Evolutionary conservation across 768 basidiomycete genomes (phyloP), one percentile per base, ranked within the genome.

Genomic region (Suillus variegatus): DNA sequence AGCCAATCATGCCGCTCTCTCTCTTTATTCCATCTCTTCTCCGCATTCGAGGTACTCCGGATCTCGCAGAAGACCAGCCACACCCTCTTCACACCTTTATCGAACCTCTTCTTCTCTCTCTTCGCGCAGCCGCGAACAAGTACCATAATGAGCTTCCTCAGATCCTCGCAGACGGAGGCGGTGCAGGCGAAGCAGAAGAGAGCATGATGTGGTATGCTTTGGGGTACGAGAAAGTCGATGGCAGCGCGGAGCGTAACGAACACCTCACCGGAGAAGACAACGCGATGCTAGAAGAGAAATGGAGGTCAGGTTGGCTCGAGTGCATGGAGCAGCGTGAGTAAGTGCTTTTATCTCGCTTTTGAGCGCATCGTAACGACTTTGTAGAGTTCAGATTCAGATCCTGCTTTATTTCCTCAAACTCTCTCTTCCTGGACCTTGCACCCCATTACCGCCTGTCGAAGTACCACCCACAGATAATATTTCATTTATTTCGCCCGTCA

Each of bases 201-300:
- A 82, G 80, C 0, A 87, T 91, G 82, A 90, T 92, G 87, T 93
- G 90, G 90, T 92, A 85, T 65, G 83, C 86, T 0, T 76, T 90
- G 47, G 82, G 82, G 64, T 83, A 89, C 71, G 91, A 91, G 74
- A 87, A 84, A 70, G 76, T 74, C 36, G 74, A 78, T 72, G 79
- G 58, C 28, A 47, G 10, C 10, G 78, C 73, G 5, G 78, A 79
- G 57, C 69, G 74, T 47, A 72, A 72, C 25, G 65, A 74, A 40
- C 61, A 44, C 25, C 22, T 63, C 52, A 70, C 64, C 70, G 60
- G 43, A 41, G 72, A 73, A 56, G 67, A 73, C 14, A 70, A 68
- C 22, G 65, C 64, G 67, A 69, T 67, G 85, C 72, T 75, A 54
- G 82, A 90, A 65, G 82, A 84, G 47, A 76, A 76, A 52, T 90